Base-by-base conservation (phyloP, 2,329 filamentous ascomycete genomes). In the Gnomoniopsis sp. region DNA sequence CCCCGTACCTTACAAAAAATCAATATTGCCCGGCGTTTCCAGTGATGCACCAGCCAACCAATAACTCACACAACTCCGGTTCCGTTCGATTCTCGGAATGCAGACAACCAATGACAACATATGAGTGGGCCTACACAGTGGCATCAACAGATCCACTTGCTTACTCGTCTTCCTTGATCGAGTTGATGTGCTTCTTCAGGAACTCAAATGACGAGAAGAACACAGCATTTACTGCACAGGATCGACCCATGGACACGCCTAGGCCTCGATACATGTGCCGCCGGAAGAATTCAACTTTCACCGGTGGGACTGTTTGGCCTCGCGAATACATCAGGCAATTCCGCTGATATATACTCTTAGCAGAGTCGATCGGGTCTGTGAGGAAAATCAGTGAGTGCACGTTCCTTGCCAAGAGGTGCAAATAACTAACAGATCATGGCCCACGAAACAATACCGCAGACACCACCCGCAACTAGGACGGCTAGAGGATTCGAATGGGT, bases 131-230 rank as follows among this genome's bases (percentile, higher is more conserved):
- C 30, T 17, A 30, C 15, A 41, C 33, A 26, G 23, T 38, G 26
- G 12, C 48, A n/a, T 3, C 33, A 50, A 41, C 36, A 23, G 44
- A n/a, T 36, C n/a, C n/a, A 36, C 22, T 30, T 8, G 44, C 30
- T 33, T 43, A 47, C 46, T 60, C 59, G 10, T 71, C 67, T 52
- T 84, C 79, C 43, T 84, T 79, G 63, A 83, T 74, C 11, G 75
- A 72, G 68, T 82, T 81, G 72, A 86, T 84, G 64, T 80, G 79
- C 71, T 87, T 88, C 76, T 95, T 95, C 67, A 90, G 82, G 67
- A 91, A 87, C 74, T 96, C 91, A 70, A 95, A 96, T 43, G 87
- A 88, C 47, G 89, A 92, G 76, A 96, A 96, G 80, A 96, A 96
- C 67, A 96, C 89, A 65, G 90, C 90, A 71, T 96, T 96, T 65